phyloP scores from a whole-genome alignment of 345 rosid species.

The Lepidium didymum region DNA sequence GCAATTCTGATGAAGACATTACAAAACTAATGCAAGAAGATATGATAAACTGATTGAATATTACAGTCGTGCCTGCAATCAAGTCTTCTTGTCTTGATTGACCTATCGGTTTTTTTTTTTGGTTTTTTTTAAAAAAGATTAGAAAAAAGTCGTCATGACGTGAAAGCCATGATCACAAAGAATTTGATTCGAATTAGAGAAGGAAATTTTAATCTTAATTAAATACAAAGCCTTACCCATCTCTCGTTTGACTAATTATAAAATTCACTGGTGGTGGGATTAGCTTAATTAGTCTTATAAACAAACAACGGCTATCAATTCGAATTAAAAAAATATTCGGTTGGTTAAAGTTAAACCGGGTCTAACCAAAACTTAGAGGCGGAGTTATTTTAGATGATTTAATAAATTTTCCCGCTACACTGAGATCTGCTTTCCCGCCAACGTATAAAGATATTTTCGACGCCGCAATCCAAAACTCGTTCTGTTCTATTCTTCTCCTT shows the following conservation, averaged over 20 bases:
- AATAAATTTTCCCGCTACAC: constrained; percentile 11
- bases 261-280: background rate
- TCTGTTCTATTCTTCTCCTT: background rate
- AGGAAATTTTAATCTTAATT: background rate
- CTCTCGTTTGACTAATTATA: constrained; percentile 1
- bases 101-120: background rate
- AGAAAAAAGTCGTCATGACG: constrained; percentile 22
- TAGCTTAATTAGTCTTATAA: background rate
- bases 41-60: background rate
- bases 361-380: background rate
- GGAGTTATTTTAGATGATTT: too few species aligned
- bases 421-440: constrained; percentile 19
- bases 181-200: constrained; percentile 1
- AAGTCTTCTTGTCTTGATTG: constrained; percentile 19
- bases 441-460: background rate
- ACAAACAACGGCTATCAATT: background rate
- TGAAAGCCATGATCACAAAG: constrained; percentile 24
- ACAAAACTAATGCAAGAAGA: background rate
- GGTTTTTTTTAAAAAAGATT: background rate
- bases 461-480: background rate
- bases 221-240: background rate
- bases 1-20: background rate
- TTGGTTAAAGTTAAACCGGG: constrained; percentile 2
- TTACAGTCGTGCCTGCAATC: constrained; percentile 21
- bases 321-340: background rate